Conservation (phyloP, 495 filamentous ascomycete species). For the Viridothelium virens region DNA sequence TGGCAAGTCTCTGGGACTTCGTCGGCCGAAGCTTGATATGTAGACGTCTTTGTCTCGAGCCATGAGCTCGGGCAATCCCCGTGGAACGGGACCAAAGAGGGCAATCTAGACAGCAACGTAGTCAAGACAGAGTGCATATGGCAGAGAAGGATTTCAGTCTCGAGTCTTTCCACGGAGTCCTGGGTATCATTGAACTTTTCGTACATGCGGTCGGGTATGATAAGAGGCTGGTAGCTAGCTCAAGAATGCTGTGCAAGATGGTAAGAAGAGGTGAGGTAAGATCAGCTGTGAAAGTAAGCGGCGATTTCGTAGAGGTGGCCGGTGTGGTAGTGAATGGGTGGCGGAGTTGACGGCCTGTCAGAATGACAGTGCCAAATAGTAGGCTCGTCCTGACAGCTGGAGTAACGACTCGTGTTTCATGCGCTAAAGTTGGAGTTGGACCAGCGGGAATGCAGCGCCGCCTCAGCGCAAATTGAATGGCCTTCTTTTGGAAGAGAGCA, state of each 20-base stretch:
- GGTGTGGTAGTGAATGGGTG: background rate
- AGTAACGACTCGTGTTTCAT: conserved; percentile 7
- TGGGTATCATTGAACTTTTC: background rate
- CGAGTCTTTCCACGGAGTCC: background rate
- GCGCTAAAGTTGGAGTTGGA: conserved; percentile 1
- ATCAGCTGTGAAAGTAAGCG: background rate
- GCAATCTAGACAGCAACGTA: background rate
- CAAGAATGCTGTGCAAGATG: background rate
- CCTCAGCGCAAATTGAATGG: background rate
- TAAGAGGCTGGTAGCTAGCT: background rate
- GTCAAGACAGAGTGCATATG: background rate
- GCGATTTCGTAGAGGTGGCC: background rate
- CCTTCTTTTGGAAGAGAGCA: background rate
- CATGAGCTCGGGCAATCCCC: conserved; percentile 17
- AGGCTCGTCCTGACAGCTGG: background rate
- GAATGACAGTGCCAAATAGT: background rate
- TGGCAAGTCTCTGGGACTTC: conserved; percentile 10
- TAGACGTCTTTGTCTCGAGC: conserved; percentile 16
- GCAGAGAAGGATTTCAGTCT: background rate
- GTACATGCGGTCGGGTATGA: background rate
- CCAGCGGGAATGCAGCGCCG: background rate
- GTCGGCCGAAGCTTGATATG: background rate
- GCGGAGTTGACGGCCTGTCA: conserved; percentile 6
- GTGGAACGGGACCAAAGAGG: background rate
- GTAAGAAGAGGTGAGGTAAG: background rate